Percentiles rank a stretch among this genome's conserved stretches.
phyloP scores from a whole-genome alignment of 106 monocot genomes.

The Platanthera guangdongensis region DNA sequence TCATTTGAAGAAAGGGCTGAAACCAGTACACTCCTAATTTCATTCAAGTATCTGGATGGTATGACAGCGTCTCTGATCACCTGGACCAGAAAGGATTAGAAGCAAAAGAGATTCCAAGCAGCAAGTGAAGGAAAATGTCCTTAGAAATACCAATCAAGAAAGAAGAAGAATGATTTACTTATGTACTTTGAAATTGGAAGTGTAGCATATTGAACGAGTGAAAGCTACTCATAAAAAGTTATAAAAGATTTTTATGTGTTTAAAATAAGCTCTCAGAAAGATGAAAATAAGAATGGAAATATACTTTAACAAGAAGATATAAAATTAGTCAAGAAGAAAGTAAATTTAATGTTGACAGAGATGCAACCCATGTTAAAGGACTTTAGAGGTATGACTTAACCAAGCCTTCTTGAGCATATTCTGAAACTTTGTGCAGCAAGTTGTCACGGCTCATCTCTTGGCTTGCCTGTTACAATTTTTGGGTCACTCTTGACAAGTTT shows the following conservation, averaged over 20 bases:
- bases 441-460: no score
- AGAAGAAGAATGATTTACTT: background rate
- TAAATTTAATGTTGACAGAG: background rate
- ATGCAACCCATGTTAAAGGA: background rate
- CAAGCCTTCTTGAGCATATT: no score
- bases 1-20: conserved; percentile 75
- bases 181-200: background rate
- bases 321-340: background rate
- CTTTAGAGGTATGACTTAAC: background rate
- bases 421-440: no score
- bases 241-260: background rate
- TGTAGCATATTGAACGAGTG: background rate
- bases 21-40: conserved; percentile 60
- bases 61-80: conserved; percentile 43
- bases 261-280: background rate
- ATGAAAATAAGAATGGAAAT: background rate
- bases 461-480: no score
- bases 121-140: background rate
- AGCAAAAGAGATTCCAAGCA: background rate
- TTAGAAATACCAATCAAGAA: background rate
- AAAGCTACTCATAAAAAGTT: background rate
- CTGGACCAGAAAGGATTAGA: conserved; percentile 21
- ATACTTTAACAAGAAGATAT: background rate
- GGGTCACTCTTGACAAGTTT: no score
- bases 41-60: conserved; percentile 37